Conservation (phyloP, 2,329 filamentous ascomycete species). For the Parafenestella ontariensis region DNA sequence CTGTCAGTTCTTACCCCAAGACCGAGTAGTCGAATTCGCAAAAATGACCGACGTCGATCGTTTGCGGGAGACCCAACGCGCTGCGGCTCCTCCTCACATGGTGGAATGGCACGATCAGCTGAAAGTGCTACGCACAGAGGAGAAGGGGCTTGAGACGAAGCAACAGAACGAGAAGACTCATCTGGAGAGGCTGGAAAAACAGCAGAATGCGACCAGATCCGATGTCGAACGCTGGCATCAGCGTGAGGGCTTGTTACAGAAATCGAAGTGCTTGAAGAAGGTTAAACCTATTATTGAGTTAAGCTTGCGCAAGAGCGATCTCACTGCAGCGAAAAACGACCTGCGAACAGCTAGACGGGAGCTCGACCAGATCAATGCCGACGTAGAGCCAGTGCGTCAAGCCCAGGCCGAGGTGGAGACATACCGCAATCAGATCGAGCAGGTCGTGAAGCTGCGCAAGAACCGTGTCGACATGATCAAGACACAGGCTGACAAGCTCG, state of each 20-base stretch:
- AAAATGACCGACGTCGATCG: conserved; percentile 81
- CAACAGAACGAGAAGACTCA: conserved; percentile 67
- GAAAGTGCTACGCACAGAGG: conserved; percentile 71
- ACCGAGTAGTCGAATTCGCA: conserved; percentile 94
- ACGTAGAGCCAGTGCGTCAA: conserved; percentile 71
- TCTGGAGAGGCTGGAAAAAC: conserved; percentile 71
- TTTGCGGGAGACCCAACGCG: conserved; percentile 83
- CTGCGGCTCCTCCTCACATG: conserved; percentile 84
- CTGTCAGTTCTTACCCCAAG: conserved; percentile 95
- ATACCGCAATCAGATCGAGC: conserved; percentile 67
- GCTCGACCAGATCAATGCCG: conserved; percentile 65
- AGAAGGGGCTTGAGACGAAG: conserved; percentile 69
- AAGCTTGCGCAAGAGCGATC: conserved; percentile 58
- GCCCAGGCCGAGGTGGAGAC: conserved; percentile 73
- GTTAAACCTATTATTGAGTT: conserved; percentile 72
- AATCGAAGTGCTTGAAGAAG: conserved; percentile 69
- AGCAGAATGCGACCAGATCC: conserved; percentile 76
- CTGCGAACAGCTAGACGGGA: conserved; percentile 64
- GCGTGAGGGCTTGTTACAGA: conserved; percentile 69
- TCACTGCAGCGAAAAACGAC: conserved; percentile 61
- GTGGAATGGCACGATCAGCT: conserved; percentile 77
- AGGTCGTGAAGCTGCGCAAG: conserved; percentile 63
- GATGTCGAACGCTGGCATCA: conserved; percentile 86
- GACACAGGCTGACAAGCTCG: conserved; percentile 55
- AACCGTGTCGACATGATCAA: conserved; percentile 63